Base-by-base conservation (phyloP, 306 rosid genomes). In the Vigna radiata region DNA sequence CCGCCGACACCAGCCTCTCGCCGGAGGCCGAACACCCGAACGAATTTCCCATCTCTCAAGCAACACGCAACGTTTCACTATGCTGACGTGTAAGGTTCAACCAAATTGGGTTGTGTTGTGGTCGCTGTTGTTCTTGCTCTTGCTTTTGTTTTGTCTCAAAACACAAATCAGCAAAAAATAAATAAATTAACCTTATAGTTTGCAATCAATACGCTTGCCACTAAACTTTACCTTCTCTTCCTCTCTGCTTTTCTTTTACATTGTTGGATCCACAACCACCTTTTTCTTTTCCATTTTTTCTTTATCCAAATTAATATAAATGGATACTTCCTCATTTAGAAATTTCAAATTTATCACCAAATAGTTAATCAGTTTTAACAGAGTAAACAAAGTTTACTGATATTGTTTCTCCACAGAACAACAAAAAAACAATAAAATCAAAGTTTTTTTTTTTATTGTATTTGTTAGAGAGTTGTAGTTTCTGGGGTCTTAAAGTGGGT, bases 11-110 rank as follows among this genome's bases (percentile, higher is more conserved):
- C 70, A 95, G 71, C 67, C 99, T 82, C 86, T 95, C 99, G n/a
- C 99, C 99, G 76, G 97, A 92, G 65, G 97, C 99, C 2, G 97
- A 95, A 80, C 99, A 95, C 17, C 97, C 99, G 73, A 95, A 95
- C 2, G 98, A 95, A 72, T 95, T 95, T 1, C 99, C 99, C 98
- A 94, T 91, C 44, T 52, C 81, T 47, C 64, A 23, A 23, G 1
- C 36, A 12, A 12, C 63, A 53, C 61, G 29, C 15, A 54, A 19
- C 15, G 61, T 54, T 44, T 12, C 15, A 44, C 1, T 41, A 41
- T 8, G 13, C 6, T 54, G 33, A 55, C 16, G 16, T 55, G 61
- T 25, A 11, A 19, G 64, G 9, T 58, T 58, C 37, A 58, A 58
- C 2, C 64, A 58, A 58, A 9, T 15, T 31, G 66, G 29, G 13